Evolutionary conservation across 208 protist genomes (phyloP).

Genomic region (Cochliopodium minus): DNA sequence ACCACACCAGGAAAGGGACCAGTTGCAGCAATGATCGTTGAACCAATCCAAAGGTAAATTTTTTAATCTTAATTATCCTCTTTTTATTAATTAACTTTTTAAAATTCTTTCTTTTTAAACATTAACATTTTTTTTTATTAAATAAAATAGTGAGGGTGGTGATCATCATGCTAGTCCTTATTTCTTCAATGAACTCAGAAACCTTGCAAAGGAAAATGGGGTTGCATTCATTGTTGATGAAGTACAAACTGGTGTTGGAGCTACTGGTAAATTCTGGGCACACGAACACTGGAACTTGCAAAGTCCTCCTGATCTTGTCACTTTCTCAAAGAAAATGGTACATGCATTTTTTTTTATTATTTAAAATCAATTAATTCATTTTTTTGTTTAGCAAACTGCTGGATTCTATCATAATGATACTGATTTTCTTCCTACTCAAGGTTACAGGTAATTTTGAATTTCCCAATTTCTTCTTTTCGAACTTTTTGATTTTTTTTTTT

Average conservation of each 20-base stretch:
- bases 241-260: constrained; percentile 35
- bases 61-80: constrained; percentile 1
- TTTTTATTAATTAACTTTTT: no score
- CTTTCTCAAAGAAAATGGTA: constrained; percentile 45
- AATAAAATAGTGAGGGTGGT: constrained; percentile 9
- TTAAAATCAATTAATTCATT: background rate
- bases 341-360: constrained; percentile 15
- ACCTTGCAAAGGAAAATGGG: constrained; percentile 27
- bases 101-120: no score
- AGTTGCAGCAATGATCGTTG: constrained; percentile 34
- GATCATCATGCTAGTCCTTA: constrained; percentile 30
- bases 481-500: no score
- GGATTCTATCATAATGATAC: constrained; percentile 33
- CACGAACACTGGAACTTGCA: constrained; percentile 38
- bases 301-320: constrained; percentile 38
- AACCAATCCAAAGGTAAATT: constrained; percentile 42
- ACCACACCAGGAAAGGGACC: constrained; percentile 8
- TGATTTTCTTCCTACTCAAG: no score
- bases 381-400: constrained; percentile 14
- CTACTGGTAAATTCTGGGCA: constrained; percentile 47
- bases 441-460: constrained; percentile 6
- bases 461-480: no score
- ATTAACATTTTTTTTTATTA: no score
- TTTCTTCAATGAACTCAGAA: constrained; percentile 34
- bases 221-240: constrained; percentile 46